Base-by-base conservation (phyloP, 331 rosid genomes). In the Dryas integrifolia region DNA sequence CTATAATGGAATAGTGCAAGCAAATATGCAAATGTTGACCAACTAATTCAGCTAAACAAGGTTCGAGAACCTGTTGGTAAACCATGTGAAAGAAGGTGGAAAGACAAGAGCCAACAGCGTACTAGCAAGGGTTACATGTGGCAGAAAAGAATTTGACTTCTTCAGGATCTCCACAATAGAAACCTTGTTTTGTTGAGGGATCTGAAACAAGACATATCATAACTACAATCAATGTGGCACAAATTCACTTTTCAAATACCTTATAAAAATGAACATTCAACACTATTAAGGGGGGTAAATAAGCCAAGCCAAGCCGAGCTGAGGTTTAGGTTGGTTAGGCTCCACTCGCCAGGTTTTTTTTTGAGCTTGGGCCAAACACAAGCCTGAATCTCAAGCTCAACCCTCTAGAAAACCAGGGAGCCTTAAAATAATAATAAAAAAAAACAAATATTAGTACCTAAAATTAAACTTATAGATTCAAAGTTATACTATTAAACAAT, bases 41-140 rank as follows among this genome's bases (percentile, higher is more conserved):
- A 61, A 66, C 63, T 26, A 73, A 77, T 69, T 79, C 66, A 67
- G 72, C 69, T 58, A 15, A 66, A 73, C 59, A 73, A 73, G 58
- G 58, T 59, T 72, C 46, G 71, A 81, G 57, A 59, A 94, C 98
- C 98, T 89, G 86, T 75, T 89, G 67, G 98, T 94, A 79, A 94
- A 94, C 98, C 98, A 94, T 4, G 97, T 82, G 79, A 94, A 91
- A 56, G 98, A 94, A 65, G 91, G 95, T 11, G 98, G 97, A 79
- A 76, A 94, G 79, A 81, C 24, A 57, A 94, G 85, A 85, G 98
- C 97, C 75, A 91, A 76, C 61, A 94, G 77, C 44, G 91, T 86
- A 76, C 92, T 94, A 50, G 91, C 92, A 74, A 94, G 71, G 47
- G 90, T 88, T 51, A 85, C 92, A 41, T 87, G 92, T 65, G 98